These are phyloP conservation scores for Naganishia kalamii DNA, from an alignment of 768 basidiomycete genomes.

Conservation along the genomic window DNA sequence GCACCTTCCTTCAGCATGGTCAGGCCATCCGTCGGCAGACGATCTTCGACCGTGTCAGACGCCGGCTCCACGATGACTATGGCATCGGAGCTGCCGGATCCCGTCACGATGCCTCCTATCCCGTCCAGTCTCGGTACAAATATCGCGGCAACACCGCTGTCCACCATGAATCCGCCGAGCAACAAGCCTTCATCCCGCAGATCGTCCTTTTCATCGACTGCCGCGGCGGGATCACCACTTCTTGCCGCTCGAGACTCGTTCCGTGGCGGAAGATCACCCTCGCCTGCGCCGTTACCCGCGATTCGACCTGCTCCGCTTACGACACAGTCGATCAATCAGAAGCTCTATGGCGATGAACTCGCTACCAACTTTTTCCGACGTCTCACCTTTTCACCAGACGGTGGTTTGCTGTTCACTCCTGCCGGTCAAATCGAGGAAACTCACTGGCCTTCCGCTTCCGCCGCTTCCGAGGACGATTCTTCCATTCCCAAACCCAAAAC, in stretches of 20 bases:
- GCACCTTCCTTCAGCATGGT: conserved; percentile 40
- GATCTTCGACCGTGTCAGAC: conserved; percentile 71
- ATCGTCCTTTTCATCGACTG: conserved; percentile 42
- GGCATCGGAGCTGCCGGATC: conserved; percentile 56
- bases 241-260: conserved; percentile 30
- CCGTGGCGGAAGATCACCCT: conserved; percentile 41
- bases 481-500: conserved; percentile 38
- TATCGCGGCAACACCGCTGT: conserved; percentile 39
- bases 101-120: conserved; percentile 46
- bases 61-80: conserved; percentile 58
- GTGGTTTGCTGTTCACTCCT: conserved; percentile 84
- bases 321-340: conserved; percentile 52
- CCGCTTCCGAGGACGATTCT: conserved; percentile 16
- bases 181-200: conserved; percentile 36
- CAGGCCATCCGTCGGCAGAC: conserved; percentile 54
- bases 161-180: conserved; percentile 42
- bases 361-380: conserved; percentile 93
- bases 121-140: conserved; percentile 23
- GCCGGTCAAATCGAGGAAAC: conserved; percentile 97
- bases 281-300: conserved; percentile 67
- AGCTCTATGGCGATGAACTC: conserved; percentile 90
- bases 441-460: conserved; percentile 49
- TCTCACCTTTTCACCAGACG: conserved; percentile 89
- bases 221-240: conserved; percentile 39
- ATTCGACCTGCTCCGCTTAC: conserved; percentile 62